phyloP scores from a whole-genome alignment of 148 eudicot genomes.

The Rhododendron ferrugineum region DNA sequence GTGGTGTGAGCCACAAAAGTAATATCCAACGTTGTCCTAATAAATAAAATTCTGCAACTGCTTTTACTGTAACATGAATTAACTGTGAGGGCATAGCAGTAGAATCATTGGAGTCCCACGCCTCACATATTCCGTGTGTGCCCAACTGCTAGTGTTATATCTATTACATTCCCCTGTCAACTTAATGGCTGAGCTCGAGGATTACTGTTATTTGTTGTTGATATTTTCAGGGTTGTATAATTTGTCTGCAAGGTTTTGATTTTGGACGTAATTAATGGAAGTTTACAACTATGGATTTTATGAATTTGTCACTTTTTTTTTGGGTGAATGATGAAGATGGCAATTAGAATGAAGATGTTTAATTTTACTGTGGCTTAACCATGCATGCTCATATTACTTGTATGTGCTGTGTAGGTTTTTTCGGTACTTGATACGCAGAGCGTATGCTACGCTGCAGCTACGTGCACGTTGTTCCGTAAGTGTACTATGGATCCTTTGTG shows the following conservation, averaged over 20 bases:
- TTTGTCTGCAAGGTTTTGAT: not conserved
- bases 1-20: not conserved
- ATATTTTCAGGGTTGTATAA: not conserved
- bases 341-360: not conserved
- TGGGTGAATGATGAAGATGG: not conserved
- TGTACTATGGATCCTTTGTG: slow-evolving; percentile 60
- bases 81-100: not conserved
- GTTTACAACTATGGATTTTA: not conserved
- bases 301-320: not conserved
- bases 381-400: not conserved
- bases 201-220: not conserved
- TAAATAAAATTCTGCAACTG: not conserved
- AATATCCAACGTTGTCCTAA: not conserved
- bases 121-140: not conserved
- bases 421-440: slow-evolving; percentile 59
- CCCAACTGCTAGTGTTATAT: not conserved
- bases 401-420: slow-evolving; percentile 47
- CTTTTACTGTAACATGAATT: too few species aligned
- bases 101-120: not conserved
- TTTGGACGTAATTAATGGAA: not conserved
- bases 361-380: slow-evolving; percentile 5
- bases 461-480: slow-evolving; percentile 53
- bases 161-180: not conserved
- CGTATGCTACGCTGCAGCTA: slow-evolving; percentile 52
- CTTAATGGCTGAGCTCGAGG: too few species aligned